Percentiles rank a stretch among this genome's conserved stretches.
phyloP scores from a whole-genome alignment of 805 yeast species.

The Candida railenensis region DNA sequence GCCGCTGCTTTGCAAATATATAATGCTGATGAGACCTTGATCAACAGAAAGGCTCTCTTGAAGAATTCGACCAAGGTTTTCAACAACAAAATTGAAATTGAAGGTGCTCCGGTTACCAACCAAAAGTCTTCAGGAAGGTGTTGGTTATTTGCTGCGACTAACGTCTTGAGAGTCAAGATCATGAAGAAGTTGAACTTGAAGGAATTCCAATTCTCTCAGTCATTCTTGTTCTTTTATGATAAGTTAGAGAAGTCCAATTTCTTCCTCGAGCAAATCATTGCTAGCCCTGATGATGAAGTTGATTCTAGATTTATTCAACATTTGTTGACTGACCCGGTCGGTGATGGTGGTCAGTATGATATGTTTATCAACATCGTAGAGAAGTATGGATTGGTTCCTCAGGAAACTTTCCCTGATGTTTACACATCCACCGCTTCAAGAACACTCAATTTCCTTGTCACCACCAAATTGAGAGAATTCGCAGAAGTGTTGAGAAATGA shows the following conservation, averaged over 20 bases:
- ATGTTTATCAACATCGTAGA: slow-evolving; percentile 18
- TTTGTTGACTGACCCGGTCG: slow-evolving; percentile 16
- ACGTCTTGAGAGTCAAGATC: slow-evolving; percentile 15
- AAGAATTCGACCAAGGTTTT: slow-evolving; percentile 32
- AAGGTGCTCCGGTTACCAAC: slow-evolving; percentile 64
- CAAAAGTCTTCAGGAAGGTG: slow-evolving; percentile 19
- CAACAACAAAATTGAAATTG: slow-evolving; percentile 42
- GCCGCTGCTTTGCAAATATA: slow-evolving; percentile 7
- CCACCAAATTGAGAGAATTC: slow-evolving; percentile 19
- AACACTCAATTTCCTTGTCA: slow-evolving; percentile 17
- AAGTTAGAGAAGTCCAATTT: slow-evolving; percentile 19
- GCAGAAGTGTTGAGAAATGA: slow-evolving; percentile 15
- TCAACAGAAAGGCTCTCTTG: slow-evolving; percentile 14
- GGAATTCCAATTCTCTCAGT: slow-evolving; percentile 20
- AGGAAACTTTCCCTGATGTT: slow-evolving; percentile 17
- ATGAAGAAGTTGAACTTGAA: slow-evolving; percentile 16
- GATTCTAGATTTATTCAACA: slow-evolving; percentile 15
- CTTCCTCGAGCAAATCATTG: slow-evolving; percentile 15
- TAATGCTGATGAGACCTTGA: slow-evolving; percentile 17
- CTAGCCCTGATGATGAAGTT: slow-evolving; percentile 15
- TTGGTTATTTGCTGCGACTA: slow-evolving; percentile 20
- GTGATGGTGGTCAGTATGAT: slow-evolving; percentile 21
- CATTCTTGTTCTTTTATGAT: slow-evolving; percentile 19
- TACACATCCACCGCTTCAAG: slow-evolving; percentile 17
- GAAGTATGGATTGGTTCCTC: slow-evolving; percentile 19